Evolutionary conservation across 1,139 yeast genomes (phyloP).

Genomic region (Suhomyces bolitotheri): DNA sequence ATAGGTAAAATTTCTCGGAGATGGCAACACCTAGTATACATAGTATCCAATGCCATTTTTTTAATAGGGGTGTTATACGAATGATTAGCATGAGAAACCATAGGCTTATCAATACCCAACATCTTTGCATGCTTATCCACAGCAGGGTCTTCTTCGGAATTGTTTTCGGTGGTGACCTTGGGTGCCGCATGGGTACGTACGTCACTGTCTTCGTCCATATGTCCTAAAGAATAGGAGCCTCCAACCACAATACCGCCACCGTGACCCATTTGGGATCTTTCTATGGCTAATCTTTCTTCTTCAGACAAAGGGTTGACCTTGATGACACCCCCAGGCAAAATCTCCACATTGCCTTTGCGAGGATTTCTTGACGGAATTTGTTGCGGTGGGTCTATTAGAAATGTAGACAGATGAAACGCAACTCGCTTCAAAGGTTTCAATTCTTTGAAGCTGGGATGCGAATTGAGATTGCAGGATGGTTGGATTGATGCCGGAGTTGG

Average conservation of each 20-base stretch:
- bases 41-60: constrained; percentile 57
- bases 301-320: constrained; percentile 62
- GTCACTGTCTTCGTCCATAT: constrained; percentile 15
- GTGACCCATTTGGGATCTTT: constrained; percentile 49
- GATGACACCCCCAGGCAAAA: constrained; percentile 58
- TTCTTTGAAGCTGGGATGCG: constrained; percentile 17
- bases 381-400: constrained; percentile 72
- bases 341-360: constrained; percentile 71
- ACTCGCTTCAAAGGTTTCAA: constrained; percentile 59
- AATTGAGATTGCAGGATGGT: constrained; percentile 8
- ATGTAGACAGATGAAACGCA: constrained; percentile 71
- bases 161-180: constrained; percentile 5
- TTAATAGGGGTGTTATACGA: constrained; percentile 38
- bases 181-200: constrained; percentile 22
- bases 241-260: constrained; percentile 82
- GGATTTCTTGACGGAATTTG: constrained; percentile 67
- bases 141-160: constrained; percentile 39
- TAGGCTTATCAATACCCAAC: constrained; percentile 51
- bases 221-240: constrained; percentile 66
- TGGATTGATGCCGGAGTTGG: background rate
- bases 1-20: constrained; percentile 71
- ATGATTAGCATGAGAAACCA: constrained; percentile 30
- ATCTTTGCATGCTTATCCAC: constrained; percentile 44
- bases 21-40: constrained; percentile 78
- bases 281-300: constrained; percentile 48